A percentile compares a stretch with the other conserved stretches of the same genome.
Conservation (phyloP, 352 stramenopile species). For the Phytophthora parvispora region DNA sequence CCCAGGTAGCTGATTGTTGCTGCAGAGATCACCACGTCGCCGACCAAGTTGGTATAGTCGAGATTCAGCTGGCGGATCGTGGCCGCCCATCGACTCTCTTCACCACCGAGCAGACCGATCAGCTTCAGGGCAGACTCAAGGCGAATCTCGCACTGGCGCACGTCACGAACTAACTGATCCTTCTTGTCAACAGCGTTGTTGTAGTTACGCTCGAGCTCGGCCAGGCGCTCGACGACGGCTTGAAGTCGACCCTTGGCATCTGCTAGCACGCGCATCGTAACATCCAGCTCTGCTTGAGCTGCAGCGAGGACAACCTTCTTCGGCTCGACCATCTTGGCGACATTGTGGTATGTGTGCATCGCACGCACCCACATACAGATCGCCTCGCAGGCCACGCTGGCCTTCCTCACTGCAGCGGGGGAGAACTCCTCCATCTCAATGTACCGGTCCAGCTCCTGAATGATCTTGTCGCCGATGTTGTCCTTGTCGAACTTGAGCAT, state of each 20-base stretch:
- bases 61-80: slow-evolving; percentile 85
- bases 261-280: slow-evolving; percentile 89
- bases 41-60: slow-evolving; percentile 91
- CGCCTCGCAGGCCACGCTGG: slow-evolving; percentile 92
- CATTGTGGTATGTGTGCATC: slow-evolving; percentile 95
- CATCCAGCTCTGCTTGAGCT: slow-evolving; percentile 89
- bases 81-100: slow-evolving; percentile 91
- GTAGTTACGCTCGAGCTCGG: slow-evolving; percentile 92
- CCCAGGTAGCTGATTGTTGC: slow-evolving; percentile 95
- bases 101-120: slow-evolving; percentile 91
- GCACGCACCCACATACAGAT: slow-evolving; percentile 96
- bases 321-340: slow-evolving; percentile 94
- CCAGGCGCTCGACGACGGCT: slow-evolving; percentile 89
- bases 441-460: slow-evolving; percentile 90
- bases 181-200: slow-evolving; percentile 91
- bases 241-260: slow-evolving; percentile 86
- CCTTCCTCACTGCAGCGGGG: slow-evolving; percentile 91
- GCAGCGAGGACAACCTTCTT: slow-evolving; percentile 91
- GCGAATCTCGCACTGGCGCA: slow-evolving; percentile 87
- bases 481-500: slow-evolving; percentile 94
- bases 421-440: slow-evolving; percentile 94
- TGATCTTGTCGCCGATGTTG: slow-evolving; percentile 90
- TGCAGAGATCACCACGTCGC: slow-evolving; percentile 93
- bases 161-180: slow-evolving; percentile 83
- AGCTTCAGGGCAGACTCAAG: slow-evolving; percentile 93